Evolutionary conservation across 208 protist species (phyloP), one percentile per base, ranked within the genome.

Genomic region (Crithidia bombi): DNA sequence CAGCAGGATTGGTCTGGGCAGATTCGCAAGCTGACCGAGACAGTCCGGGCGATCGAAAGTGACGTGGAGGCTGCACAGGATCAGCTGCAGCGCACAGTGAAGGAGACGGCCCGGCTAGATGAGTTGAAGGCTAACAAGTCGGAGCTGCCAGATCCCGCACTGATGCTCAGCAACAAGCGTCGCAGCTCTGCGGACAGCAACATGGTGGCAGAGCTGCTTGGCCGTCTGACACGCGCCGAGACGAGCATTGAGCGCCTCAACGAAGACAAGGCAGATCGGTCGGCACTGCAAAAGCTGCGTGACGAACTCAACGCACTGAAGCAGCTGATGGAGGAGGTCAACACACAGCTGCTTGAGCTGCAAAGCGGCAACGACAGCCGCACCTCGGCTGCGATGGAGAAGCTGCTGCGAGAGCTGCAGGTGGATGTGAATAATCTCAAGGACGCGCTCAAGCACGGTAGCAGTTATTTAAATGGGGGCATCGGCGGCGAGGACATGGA

Each of bases 181-280:
- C 26, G 38, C 69, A 69, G 69, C 72, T 64, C 26, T 23, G 58
- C 32, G 5, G 70, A 62, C 56, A 51, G 62, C 54, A 58, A 51
- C 30, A 56, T 25, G 21, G 49, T 82, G 9, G 73, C 75, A 12
- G 83, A 87, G 5, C 32, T 93, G 26, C n/a, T 51, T n/a, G 14
- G 41, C 36, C 81, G 70, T 49, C 57, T 90, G 39, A 44, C 72
- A 17, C 68, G 79, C 6, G 55, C 81, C n/a, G 64, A 77, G 44
- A 36, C 56, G 26, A 62, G 56, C 19, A 64, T 88, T 15, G 67
- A 65, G 11, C 55, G 58, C n/a, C 59, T 94, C 21, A 79, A 85
- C 21, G 81, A 90, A 35, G 52, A 70, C 46, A 96, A 96, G 82
- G 90, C 90, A 0, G 84, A 96, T 65, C 72, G 75, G 21, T 56